Evolutionary conservation across 2,329 filamentous ascomycete species (phyloP).

Genomic region (Colletotrichum musicola): DNA sequence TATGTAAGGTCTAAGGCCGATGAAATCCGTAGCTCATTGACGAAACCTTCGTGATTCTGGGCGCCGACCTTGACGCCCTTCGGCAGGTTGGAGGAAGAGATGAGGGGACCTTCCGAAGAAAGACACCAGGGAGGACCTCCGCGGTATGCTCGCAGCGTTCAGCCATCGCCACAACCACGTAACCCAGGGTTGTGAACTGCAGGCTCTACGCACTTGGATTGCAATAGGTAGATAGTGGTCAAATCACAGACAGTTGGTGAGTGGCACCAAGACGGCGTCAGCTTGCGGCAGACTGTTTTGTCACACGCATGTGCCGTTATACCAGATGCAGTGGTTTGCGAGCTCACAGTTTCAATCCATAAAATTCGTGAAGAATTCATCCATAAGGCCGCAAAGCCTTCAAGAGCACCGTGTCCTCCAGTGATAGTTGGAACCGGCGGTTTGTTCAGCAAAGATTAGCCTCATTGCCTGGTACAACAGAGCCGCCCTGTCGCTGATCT

Average conservation of each 20-base stretch:
- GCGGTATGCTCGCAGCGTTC: not conserved
- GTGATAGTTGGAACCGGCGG: slow-evolving; percentile 26
- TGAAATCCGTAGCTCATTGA: not conserved
- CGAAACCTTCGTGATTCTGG: not conserved
- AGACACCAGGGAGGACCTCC: not conserved
- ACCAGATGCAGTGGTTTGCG: not conserved
- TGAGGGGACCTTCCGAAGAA: not conserved
- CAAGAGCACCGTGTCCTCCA: slow-evolving; percentile 8
- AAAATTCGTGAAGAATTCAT: slow-evolving; percentile 24
- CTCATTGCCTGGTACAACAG: not conserved
- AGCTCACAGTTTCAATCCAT: slow-evolving; percentile 11
- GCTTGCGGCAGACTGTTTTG: not conserved
- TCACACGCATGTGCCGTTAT: not conserved
- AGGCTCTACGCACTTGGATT: not conserved
- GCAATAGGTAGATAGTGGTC: slow-evolving; percentile 3
- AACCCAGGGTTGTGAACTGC: not conserved
- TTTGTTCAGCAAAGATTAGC: slow-evolving; percentile 24
- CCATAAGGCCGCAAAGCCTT: slow-evolving; percentile 7
- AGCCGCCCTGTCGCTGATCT: too few species aligned
- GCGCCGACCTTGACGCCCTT: not conserved
- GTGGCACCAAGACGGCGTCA: not conserved
- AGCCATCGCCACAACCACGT: slow-evolving; percentile 26
- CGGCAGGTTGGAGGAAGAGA: slow-evolving; percentile 18
- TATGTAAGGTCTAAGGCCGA: not conserved
- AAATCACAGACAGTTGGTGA: not conserved